Evolutionary conservation across 192 early-diverging fungal species (phyloP).

Genomic region (Coemansia sp.): DNA sequence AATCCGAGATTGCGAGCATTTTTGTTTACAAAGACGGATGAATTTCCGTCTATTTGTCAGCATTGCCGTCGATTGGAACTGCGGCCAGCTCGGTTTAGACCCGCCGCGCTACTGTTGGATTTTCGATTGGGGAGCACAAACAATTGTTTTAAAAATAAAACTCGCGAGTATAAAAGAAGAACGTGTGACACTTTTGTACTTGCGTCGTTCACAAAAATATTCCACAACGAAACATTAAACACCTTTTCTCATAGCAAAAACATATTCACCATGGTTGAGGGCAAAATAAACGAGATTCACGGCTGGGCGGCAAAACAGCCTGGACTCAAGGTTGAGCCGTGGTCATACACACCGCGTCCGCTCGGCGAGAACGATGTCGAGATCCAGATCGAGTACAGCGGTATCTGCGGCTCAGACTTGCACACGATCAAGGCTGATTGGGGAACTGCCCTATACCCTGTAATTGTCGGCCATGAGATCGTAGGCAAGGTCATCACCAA

Average conservation of each 20-base stretch:
- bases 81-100: neutral
- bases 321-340: slow-evolving; percentile 39
- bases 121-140: neutral
- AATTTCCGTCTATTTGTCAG: neutral
- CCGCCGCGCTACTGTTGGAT: neutral
- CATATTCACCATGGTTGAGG: slow-evolving; percentile 23
- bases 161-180: neutral
- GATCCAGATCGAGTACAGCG: slow-evolving; percentile 73
- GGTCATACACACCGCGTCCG: slow-evolving; percentile 59
- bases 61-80: neutral
- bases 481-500: slow-evolving; percentile 62
- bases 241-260: neutral
- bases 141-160: too few species aligned
- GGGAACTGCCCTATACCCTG: slow-evolving; percentile 45
- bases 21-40: neutral
- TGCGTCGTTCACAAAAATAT: neutral
- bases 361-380: slow-evolving; percentile 64
- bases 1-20: neutral
- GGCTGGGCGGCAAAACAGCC: slow-evolving; percentile 49
- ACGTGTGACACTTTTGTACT: neutral
- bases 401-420: slow-evolving; percentile 77
- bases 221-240: neutral
- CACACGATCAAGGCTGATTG: slow-evolving; percentile 68
- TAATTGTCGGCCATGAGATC: slow-evolving; percentile 70
- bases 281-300: slow-evolving; percentile 47